Conservation (phyloP, 345 rosid species). For the Jatropha curcas region DNA sequence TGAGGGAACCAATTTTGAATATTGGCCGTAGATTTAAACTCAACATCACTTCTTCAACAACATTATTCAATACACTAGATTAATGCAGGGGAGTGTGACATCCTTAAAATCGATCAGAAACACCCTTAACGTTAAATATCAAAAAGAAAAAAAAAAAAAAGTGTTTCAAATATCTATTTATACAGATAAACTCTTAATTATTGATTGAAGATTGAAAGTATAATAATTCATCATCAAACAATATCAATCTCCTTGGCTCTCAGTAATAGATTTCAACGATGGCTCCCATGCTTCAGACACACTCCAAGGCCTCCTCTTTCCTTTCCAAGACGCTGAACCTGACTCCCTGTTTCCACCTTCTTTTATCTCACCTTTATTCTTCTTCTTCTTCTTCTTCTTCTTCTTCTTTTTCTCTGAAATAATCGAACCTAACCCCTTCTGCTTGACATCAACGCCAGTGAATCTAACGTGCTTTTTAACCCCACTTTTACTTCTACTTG, state of each 20-base stretch:
- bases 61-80: no score
- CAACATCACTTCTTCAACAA: no score
- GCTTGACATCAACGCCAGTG: conserved; percentile 29
- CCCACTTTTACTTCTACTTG: conserved; percentile 10
- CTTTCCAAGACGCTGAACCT: not conserved
- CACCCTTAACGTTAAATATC: no score
- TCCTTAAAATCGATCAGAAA: no score
- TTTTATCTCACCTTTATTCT: not conserved
- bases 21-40: no score
- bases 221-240: no score
- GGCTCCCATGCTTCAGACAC: conserved; percentile 29
- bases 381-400: not conserved
- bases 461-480: conserved; percentile 33
- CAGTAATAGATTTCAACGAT: conserved; percentile 22
- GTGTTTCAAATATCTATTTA: no score
- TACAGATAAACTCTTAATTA: no score
- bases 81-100: no score
- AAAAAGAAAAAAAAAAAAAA: no score
- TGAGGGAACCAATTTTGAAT: no score
- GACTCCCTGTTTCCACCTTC: conserved; percentile 1
- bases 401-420: not conserved
- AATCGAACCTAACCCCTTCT: not conserved
- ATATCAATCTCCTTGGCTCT: conserved; percentile 13
- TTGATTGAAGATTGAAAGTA: no score
- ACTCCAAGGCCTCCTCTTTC: conserved; percentile 1